Evolutionary conservation across 1,284 basidiomycete genomes (phyloP), one percentile per base, ranked within the genome.

Genomic region (Rhodotorula sp.): DNA sequence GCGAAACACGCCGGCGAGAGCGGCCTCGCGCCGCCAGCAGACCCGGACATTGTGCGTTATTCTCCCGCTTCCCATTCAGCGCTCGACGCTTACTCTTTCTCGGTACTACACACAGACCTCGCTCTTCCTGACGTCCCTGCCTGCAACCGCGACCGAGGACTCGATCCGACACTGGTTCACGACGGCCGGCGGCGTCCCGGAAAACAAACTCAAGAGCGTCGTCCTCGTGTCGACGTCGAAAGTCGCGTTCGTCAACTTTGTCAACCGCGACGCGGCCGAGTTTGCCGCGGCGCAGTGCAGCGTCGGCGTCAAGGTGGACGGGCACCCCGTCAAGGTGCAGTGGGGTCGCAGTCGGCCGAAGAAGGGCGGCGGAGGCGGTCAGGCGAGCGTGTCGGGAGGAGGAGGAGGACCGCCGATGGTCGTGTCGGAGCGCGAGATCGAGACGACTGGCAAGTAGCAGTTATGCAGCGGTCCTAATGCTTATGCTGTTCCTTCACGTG

Each of bases 241-340:
- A 82, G 97, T 93, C 81, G 95, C 95, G 0, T 99, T 99, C 81
- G 86, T 98, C 69, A 97, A 97, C 81, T 99, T 99, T 83, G 88
- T 85, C 70, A 87, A 90, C 67, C 86, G 97, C 43, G 79, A 84
- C 3, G 84, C 87, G 23, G 95, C 97, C 19, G 97, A 99, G 81
- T 82, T 84, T 14, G 93, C 92, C 0, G 95, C 95, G 0, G 86
- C 90, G 75, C 89, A 90, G 15, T 92, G 95, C 86, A 87, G 91
- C 21, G 87, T 89, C 71, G 95, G 94, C 5, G 85, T 99, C 31
- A 91, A 94, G 77, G 84, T 97, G 54, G 89, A 90, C 45, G 90
- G 88, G 2, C 88, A 90, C 78, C 85, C 85, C 65, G 86, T 91
- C 15, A 84, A 86, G 60, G 86, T 97, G 16, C 91, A 90, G 73